These are phyloP conservation scores for Diatrype stigma DNA, from an alignment of 2,329 filamentous ascomycete genomes.

Conservation along the genomic window DNA sequence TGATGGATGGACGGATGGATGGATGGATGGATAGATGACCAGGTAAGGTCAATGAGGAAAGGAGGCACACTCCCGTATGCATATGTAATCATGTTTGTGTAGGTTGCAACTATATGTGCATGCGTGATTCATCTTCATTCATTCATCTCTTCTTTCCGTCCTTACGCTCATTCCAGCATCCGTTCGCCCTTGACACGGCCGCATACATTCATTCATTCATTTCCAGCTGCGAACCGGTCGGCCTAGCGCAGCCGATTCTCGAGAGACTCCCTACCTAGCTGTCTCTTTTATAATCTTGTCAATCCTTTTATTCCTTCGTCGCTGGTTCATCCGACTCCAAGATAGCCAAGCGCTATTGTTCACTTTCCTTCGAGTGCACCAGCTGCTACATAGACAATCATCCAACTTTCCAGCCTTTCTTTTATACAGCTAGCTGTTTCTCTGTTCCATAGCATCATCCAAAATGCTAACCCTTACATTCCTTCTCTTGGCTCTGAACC, in stretches of 20 bases:
- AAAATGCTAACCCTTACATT: not conserved
- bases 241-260: no score
- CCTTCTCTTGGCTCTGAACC: not conserved
- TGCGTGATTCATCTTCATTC: not conserved
- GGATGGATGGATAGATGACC: not conserved
- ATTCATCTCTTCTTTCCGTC: not conserved
- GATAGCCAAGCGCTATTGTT: not conserved
- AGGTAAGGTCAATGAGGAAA: not conserved
- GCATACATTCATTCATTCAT: not conserved
- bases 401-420: not conserved
- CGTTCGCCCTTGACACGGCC: not conserved
- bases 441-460: not conserved
- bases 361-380: not conserved
- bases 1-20: no score
- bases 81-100: no score
- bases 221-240: not conserved
- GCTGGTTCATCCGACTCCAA: not conserved
- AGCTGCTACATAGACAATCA: not conserved
- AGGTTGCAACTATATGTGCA: no score
- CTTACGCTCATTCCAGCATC: not conserved
- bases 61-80: not conserved
- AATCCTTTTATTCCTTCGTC: not conserved
- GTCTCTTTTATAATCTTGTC: not conserved
- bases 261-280: not conserved
- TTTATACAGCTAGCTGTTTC: not conserved